Percentiles rank a stretch among this genome's conserved stretches.
These are phyloP conservation scores for Puccinia hordei DNA, from an alignment of 1,284 basidiomycete genomes.

Conservation along the genomic window DNA sequence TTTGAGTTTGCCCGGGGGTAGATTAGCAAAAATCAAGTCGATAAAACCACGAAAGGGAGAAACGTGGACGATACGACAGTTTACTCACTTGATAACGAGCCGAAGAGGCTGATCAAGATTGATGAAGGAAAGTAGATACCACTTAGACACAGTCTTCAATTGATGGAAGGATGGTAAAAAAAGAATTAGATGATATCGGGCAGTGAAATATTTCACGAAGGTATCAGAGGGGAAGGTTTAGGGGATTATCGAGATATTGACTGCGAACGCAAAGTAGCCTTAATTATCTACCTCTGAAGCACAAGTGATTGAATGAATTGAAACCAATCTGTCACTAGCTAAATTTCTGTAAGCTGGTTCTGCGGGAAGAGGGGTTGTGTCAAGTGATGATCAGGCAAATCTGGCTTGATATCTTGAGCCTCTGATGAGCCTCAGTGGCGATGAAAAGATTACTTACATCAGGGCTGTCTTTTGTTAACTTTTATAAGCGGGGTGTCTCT, in stretches of 20 bases:
- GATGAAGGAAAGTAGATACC: not conserved
- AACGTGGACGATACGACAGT: not conserved
- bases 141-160: constrained; percentile 10
- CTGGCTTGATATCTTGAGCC: not conserved
- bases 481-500: not conserved
- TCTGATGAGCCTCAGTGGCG: constrained; percentile 14
- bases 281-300: constrained; percentile 23
- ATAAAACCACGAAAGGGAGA: not conserved
- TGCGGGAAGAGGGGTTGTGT: constrained; percentile 3
- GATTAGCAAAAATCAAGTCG: not conserved
- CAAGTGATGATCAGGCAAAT: constrained; percentile 12
- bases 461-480: no score
- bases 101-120: not conserved
- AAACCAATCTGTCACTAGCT: not conserved
- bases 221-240: not conserved
- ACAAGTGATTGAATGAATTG: not conserved
- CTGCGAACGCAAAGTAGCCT: constrained; percentile 5
- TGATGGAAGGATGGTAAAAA: not conserved
- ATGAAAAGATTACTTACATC: not conserved
- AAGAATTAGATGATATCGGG: not conserved
- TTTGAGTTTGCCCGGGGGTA: not conserved
- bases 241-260: constrained; percentile 11
- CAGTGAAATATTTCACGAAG: not conserved
- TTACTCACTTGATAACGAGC: not conserved
- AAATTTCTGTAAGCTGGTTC: not conserved